phyloP scores from a whole-genome alignment of 2,329 filamentous ascomycete genomes.

The Curvularia lunata region DNA sequence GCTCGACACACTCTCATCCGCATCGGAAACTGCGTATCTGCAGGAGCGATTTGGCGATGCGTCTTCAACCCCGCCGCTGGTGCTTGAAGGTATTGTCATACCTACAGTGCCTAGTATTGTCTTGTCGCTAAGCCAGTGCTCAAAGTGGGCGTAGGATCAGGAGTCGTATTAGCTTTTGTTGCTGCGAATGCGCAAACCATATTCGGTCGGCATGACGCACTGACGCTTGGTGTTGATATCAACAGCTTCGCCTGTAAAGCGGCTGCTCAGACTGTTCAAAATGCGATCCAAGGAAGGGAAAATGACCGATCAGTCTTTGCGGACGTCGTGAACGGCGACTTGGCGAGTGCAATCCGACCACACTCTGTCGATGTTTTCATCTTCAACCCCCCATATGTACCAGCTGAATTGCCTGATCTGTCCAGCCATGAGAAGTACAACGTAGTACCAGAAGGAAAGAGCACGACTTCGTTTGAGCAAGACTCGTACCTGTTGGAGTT shows the following conservation, averaged over 20 bases:
- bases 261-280: conserved; percentile 70
- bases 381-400: conserved; percentile 98
- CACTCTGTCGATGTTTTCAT: conserved; percentile 79
- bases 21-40: conserved; percentile 72
- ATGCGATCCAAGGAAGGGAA: conserved; percentile 53
- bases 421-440: conserved; percentile 49
- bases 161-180: conserved; percentile 89
- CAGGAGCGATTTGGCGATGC: conserved; percentile 62
- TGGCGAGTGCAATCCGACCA: conserved; percentile 66
- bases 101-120: neutral
- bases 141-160: conserved; percentile 90
- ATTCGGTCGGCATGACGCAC: conserved; percentile 72
- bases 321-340: conserved; percentile 72
- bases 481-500: conserved; percentile 84
- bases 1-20: conserved; percentile 84
- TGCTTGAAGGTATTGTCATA: conserved; percentile 57
- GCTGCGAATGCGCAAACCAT: conserved; percentile 75
- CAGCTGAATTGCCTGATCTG: conserved; percentile 73
- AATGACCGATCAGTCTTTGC: conserved; percentile 58
- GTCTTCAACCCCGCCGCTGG: conserved; percentile 55
- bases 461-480: conserved; percentile 66
- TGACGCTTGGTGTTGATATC: conserved; percentile 81
- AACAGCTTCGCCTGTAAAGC: conserved; percentile 83
- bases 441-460: conserved; percentile 26
- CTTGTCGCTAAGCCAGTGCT: conserved; percentile 58